phyloP scores from a whole-genome alignment of 352 stramenopile genomes.

The Halophytophthora batemanensis region DNA sequence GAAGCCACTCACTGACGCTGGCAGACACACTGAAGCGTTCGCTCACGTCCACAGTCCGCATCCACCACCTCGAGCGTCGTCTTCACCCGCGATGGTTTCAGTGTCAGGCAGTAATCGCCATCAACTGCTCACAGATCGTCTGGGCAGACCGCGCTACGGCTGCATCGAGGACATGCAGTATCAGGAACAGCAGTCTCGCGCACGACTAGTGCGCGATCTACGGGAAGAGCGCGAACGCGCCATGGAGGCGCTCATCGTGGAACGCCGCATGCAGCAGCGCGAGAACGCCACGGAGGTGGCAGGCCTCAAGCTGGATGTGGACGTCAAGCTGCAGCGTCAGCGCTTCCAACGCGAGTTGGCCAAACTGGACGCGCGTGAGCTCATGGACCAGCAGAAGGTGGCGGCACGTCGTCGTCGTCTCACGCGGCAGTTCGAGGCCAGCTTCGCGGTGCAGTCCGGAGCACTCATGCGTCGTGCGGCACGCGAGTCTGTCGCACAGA shows the following conservation, averaged over 20 bases:
- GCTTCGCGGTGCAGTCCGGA: conserved; percentile 53
- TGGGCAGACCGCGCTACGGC: conserved; percentile 33
- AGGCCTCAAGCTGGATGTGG: conserved; percentile 55
- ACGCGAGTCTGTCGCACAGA: conserved; percentile 34
- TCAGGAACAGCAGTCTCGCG: conserved; percentile 37
- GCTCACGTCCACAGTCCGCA: conserved; percentile 1
- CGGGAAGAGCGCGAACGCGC: conserved; percentile 64
- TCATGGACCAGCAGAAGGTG: conserved; percentile 51
- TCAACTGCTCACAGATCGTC: conserved; percentile 46
- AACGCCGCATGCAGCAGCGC: conserved; percentile 61
- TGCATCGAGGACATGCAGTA: conserved; percentile 36
- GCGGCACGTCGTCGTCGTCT: conserved; percentile 34
- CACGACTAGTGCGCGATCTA: conserved; percentile 50
- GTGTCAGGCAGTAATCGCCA: conserved; percentile 41
- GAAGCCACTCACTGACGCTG: background rate
- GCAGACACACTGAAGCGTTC: conserved; percentile 3
- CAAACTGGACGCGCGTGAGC: conserved; percentile 37
- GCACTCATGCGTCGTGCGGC: conserved; percentile 67
- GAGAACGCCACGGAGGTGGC: conserved; percentile 57
- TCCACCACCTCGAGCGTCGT: conserved; percentile 3
- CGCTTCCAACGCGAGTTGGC: conserved; percentile 54
- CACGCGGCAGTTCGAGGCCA: conserved; percentile 46
- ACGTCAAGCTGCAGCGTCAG: conserved; percentile 66
- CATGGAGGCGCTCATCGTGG: conserved; percentile 61
- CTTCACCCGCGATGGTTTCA: conserved; percentile 4